phyloP scores from a whole-genome alignment of 345 rosid genomes.

The Garcia nutans region DNA sequence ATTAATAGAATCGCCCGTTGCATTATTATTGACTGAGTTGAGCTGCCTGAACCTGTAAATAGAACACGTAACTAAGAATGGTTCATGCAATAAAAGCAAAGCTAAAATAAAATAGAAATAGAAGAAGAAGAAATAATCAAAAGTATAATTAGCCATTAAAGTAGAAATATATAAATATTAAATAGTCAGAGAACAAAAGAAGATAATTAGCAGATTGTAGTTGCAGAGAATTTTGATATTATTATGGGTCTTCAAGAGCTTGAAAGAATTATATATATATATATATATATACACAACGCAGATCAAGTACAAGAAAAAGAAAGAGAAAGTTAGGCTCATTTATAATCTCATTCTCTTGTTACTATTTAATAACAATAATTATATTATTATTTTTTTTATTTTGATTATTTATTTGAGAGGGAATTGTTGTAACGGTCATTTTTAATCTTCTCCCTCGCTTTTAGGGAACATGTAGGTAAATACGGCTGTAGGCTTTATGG shows the following conservation, averaged over 20 bases:
- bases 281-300: not conserved
- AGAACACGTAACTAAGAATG: conserved; percentile 34
- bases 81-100: conserved; percentile 28
- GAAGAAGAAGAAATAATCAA: too few species aligned
- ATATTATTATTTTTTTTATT: too few species aligned
- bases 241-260: not conserved
- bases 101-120: conserved; percentile 22
- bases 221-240: not conserved
- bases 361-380: not conserved
- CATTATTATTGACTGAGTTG: conserved; percentile 1
- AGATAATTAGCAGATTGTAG: conserved; percentile 14
- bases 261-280: conserved; percentile 1
- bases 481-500: conserved; percentile 15
- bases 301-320: not conserved
- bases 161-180: conserved; percentile 2
- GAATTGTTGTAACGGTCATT: conserved; percentile 43
- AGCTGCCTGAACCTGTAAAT: conserved; percentile 21
- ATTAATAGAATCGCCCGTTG: conserved; percentile 1
- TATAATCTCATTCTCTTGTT: not conserved
- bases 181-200: conserved; percentile 6
- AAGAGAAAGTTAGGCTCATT: not conserved
- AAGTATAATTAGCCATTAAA: conserved; percentile 43
- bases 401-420: not conserved
- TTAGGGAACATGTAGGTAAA: conserved; percentile 8
- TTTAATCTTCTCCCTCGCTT: conserved; percentile 23